Percentiles rank a stretch among this genome's conserved stretches.
Evolutionary conservation across 176 grass and related monocot species (phyloP).

Genomic region (Hordeum vulgare): MorexV3_pseudomolecules_assembly NC_058520.1:553537326-553537825

Average conservation of each 20-base stretch:
- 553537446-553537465: too few species aligned
- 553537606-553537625: not conserved
- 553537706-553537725: conserved; percentile 19
- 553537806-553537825: conserved; percentile 6
- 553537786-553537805: not conserved
- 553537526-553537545: not conserved
- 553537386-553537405: too few species aligned
- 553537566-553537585: not conserved
- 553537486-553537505: not conserved
- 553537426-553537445: too few species aligned
- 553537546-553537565: not conserved
- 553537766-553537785: not conserved
- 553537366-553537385: too few species aligned
- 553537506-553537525: not conserved
- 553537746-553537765: not conserved
- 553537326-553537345: too few species aligned
- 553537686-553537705: conserved; percentile 22
- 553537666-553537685: conserved; percentile 48
- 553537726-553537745: conserved; percentile 12
- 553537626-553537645: not conserved
- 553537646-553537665: not conserved
- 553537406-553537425: too few species aligned
- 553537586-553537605: not conserved
- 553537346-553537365: too few species aligned
- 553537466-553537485: too few species aligned